phyloP scores from a whole-genome alignment of 2,329 filamentous ascomycete genomes.

The Spiromastix sp. region DNA sequence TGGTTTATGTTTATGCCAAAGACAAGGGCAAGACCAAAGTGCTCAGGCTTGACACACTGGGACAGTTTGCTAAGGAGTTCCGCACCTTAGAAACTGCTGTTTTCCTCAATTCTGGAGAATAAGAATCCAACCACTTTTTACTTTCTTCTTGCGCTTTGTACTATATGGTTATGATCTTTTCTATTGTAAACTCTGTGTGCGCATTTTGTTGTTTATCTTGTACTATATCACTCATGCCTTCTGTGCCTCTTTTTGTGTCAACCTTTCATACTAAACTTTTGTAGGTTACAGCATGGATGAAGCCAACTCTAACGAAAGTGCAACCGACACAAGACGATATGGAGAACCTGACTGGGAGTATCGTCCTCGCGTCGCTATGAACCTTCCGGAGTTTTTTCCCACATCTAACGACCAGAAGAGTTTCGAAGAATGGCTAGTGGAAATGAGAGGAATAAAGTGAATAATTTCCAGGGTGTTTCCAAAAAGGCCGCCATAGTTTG shows the following conservation, averaged over 20 bases:
- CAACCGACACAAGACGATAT: constrained; percentile 3
- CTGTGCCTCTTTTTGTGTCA: background rate
- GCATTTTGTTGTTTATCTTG: no score
- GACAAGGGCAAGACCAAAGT: constrained; percentile 18
- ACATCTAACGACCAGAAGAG: no score
- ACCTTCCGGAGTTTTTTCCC: no score
- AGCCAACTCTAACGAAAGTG: background rate
- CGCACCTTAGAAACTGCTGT: constrained; percentile 1
- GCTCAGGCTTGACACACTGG: constrained; percentile 29
- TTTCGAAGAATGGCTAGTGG: constrained; percentile 9
- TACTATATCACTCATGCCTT: background rate
- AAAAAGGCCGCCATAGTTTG: no score
- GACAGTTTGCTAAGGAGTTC: constrained; percentile 12
- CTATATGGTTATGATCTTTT: background rate
- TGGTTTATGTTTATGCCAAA: constrained; percentile 28
- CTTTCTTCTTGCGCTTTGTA: background rate
- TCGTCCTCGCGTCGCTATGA: background rate
- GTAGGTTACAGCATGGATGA: background rate
- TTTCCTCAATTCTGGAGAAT: background rate
- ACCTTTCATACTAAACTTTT: background rate
- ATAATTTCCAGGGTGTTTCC: no score
- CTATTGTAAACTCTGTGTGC: no score
- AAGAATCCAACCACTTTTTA: background rate
- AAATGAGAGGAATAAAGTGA: constrained; percentile 2
- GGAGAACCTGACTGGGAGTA: constrained; percentile 4